These are phyloP conservation scores for Trichoderma hamatum DNA, from an alignment of 2,329 filamentous ascomycete genomes.

Conservation along the genomic window DNA sequence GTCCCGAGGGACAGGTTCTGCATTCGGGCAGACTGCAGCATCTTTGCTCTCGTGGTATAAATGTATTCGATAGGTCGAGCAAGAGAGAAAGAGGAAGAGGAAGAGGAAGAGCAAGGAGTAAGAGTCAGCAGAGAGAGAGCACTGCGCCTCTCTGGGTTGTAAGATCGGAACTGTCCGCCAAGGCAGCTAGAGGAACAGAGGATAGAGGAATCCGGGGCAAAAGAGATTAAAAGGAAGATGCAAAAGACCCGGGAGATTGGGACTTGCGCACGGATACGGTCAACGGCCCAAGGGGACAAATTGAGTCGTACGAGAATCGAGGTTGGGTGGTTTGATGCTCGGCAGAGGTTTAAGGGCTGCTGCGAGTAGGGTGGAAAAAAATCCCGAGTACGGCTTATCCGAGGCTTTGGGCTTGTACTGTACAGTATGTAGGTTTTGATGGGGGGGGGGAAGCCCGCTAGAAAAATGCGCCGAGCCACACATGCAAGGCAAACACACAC, in stretches of 20 bases:
- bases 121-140: not conserved
- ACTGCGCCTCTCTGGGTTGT: not conserved
- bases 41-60: not conserved
- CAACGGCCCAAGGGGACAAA: not conserved
- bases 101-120: not conserved
- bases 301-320: slow-evolving; percentile 22
- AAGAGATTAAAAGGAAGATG: not conserved
- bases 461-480: not conserved
- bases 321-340: slow-evolving; percentile 16
- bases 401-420: slow-evolving; percentile 17
- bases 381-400: slow-evolving; percentile 17
- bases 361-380: not conserved
- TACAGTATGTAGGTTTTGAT: not conserved
- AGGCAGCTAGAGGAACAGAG: not conserved
- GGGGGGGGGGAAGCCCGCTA: not conserved
- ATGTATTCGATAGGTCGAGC: not conserved
- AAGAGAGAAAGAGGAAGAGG: not conserved
- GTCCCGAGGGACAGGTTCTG: slow-evolving; percentile 33
- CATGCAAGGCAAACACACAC: slow-evolving; percentile 1
- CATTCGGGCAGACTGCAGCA: slow-evolving; percentile 24
- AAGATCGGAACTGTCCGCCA: not conserved
- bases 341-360: not conserved
- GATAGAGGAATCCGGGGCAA: not conserved
- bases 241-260: slow-evolving; percentile 7
- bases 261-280: not conserved